Conservation (phyloP, 805 yeast genomes). For the Saccharomycopsis sp. region DNA sequence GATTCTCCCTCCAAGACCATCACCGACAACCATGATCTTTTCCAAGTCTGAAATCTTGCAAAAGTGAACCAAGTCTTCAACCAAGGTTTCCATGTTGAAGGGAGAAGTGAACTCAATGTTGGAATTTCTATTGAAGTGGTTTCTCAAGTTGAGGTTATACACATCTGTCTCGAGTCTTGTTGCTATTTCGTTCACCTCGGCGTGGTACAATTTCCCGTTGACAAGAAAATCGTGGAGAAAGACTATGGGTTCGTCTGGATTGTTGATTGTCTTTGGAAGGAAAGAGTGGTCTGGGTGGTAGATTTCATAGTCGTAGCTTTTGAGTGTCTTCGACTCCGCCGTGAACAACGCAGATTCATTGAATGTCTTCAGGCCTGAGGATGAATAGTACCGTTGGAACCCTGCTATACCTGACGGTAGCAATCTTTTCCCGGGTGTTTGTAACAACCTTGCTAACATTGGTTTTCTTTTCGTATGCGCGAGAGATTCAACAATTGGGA, state of each 20-base stretch:
- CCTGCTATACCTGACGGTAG: background rate
- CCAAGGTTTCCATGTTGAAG: constrained; percentile 4
- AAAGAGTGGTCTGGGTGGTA: constrained; percentile 19
- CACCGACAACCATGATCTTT: constrained; percentile 16
- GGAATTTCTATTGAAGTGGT: constrained; percentile 1
- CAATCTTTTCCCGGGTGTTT: background rate
- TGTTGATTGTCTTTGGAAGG: constrained; percentile 11
- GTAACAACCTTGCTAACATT: background rate
- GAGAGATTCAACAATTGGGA: background rate
- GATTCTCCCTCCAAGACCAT: constrained; percentile 19
- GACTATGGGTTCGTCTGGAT: constrained; percentile 20
- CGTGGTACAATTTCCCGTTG: background rate
- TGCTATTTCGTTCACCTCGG: constrained; percentile 19
- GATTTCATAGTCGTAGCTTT: constrained; percentile 7
- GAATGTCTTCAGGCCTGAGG: constrained; percentile 29
- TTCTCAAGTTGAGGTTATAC: constrained; percentile 12
- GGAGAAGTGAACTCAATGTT: background rate
- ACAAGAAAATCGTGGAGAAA: constrained; percentile 16
- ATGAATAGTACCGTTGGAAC: background rate
- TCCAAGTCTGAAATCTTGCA: constrained; percentile 4
- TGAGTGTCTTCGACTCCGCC: background rate
- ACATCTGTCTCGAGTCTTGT: constrained; percentile 18
- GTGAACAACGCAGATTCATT: background rate
- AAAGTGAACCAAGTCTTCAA: constrained; percentile 13
- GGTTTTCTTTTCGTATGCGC: background rate